Conservation (phyloP, 495 filamentous ascomycete species). For the Hypoxylon fuscum region DNA sequence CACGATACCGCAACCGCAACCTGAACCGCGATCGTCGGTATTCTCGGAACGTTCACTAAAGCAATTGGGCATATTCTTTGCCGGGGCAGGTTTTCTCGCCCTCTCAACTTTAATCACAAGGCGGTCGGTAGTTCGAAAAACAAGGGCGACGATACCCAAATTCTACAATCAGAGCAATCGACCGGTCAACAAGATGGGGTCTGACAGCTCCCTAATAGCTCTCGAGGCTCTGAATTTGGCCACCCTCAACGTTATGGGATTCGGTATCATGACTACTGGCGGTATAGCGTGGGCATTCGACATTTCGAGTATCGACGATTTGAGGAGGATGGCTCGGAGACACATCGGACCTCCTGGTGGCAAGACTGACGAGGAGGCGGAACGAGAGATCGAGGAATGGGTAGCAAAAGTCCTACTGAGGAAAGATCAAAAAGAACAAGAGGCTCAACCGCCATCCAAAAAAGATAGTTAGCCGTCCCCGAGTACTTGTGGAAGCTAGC, state of each 20-base stretch:
- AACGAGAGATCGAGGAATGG: conserved; percentile 78
- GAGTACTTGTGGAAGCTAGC: neutral
- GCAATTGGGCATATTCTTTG: conserved; percentile 70
- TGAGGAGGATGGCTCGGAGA: conserved; percentile 62
- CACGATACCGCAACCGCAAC: conserved; percentile 14
- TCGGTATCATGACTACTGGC: conserved; percentile 73
- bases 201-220: conserved; percentile 63
- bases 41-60: conserved; percentile 53
- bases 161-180: conserved; percentile 72
- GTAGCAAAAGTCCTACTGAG: conserved; percentile 65
- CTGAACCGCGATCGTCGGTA: conserved; percentile 27
- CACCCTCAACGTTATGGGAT: conserved; percentile 78
- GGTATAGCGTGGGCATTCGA: conserved; percentile 75
- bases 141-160: conserved; percentile 62
- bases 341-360: conserved; percentile 56
- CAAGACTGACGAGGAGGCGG: conserved; percentile 63
- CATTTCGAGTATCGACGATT: conserved; percentile 74
- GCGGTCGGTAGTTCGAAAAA: conserved; percentile 67
- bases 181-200: conserved; percentile 25
- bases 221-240: conserved; percentile 84
- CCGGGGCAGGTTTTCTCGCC: conserved; percentile 75
- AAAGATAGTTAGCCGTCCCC: conserved; percentile 15
- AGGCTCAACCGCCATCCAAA: conserved; percentile 9
- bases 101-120: conserved; percentile 76
- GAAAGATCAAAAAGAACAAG: conserved; percentile 50